A percentile compares a stretch with the other conserved stretches of the same genome.
phyloP scores from a whole-genome alignment of 345 rosid species.

The Bretschneidera sinensis region DNA sequence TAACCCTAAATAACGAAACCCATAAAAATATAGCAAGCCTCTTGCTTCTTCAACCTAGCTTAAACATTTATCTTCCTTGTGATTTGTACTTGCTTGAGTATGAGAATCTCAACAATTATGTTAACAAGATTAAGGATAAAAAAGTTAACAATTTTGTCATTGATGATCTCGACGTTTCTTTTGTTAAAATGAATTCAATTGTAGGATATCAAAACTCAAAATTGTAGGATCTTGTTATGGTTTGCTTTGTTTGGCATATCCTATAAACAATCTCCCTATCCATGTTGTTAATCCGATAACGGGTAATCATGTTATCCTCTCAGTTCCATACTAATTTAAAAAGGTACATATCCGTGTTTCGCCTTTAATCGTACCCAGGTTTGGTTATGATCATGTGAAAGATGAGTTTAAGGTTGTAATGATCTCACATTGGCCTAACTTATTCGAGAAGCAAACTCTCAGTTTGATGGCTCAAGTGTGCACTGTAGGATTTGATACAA shows the following conservation, averaged over 20 bases:
- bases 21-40: not conserved
- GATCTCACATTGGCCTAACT: not conserved
- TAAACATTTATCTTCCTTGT: too few species aligned
- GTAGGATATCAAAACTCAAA: too few species aligned
- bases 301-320: not conserved
- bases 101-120: too few species aligned
- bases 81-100: too few species aligned
- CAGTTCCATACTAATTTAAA: not conserved
- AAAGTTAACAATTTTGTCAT: not conserved
- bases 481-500: not conserved
- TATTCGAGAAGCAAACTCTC: not conserved
- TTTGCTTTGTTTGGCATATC: not conserved
- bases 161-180: not conserved
- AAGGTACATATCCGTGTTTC: not conserved
- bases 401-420: not conserved
- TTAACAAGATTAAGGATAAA: not conserved
- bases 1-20: not conserved
- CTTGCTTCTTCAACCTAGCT: not conserved
- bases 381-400: not conserved
- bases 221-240: constrained; percentile 12
- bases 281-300: not conserved
- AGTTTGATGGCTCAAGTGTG: constrained; percentile 1
- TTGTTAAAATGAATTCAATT: too few species aligned
- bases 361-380: not conserved
- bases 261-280: not conserved